These are phyloP conservation scores for Amphichorda felina DNA, from an alignment of 2,329 filamentous ascomycete genomes.

Conservation along the genomic window DNA sequence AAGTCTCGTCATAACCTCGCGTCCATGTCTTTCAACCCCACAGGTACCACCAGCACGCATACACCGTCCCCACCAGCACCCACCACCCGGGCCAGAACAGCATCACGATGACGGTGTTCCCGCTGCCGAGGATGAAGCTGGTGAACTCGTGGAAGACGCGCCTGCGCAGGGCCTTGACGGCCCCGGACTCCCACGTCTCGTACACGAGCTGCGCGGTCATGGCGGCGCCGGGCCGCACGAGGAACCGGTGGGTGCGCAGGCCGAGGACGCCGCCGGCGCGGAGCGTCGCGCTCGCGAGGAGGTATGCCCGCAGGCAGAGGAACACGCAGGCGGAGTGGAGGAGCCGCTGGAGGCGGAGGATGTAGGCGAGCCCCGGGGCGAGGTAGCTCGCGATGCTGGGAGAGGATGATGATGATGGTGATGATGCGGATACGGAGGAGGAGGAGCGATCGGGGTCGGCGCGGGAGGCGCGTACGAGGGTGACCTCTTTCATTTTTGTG, in stretches of 20 bases:
- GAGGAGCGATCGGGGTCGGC: too few species aligned
- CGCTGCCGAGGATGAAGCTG: constrained; percentile 35
- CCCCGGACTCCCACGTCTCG: constrained; percentile 24
- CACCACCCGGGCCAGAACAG: constrained; percentile 48
- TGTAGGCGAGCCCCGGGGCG: constrained; percentile 19
- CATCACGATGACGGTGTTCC: constrained; percentile 34
- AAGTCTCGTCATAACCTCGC: constrained; percentile 2
- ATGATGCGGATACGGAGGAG: background rate
- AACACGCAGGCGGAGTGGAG: constrained; percentile 17
- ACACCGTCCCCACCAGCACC: constrained; percentile 25
- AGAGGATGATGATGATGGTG: background rate
- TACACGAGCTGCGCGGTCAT: constrained; percentile 14
- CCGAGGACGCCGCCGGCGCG: constrained; percentile 13
- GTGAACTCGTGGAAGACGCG: constrained; percentile 40
- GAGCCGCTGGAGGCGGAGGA: constrained; percentile 21
- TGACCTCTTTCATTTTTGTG: too few species aligned
- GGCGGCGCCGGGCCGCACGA: constrained; percentile 15
- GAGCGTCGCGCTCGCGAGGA: constrained; percentile 15
- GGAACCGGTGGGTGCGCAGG: constrained; percentile 8
- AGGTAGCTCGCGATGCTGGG: constrained; percentile 15
- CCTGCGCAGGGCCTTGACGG: constrained; percentile 24
- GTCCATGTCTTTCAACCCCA: constrained; percentile 16
- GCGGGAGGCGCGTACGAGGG: too few species aligned
- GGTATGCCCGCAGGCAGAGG: constrained; percentile 16
- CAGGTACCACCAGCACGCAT: constrained; percentile 23